phyloP scores from a whole-genome alignment of 305 asterid species.

The Ruellia speciosa region DNA sequence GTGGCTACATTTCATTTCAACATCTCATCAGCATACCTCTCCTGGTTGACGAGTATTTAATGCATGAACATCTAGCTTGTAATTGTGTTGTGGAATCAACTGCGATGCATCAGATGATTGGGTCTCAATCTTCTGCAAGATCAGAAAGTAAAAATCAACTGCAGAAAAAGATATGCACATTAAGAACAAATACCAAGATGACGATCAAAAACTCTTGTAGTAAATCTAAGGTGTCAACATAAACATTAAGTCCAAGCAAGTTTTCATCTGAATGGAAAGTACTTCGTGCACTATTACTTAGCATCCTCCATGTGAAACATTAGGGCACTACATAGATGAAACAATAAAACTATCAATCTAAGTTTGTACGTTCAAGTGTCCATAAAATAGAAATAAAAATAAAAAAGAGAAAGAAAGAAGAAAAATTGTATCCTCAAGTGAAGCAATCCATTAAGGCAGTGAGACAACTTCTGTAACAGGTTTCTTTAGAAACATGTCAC shows the following conservation, averaged over 20 bases:
- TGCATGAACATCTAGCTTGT: constrained; percentile 89
- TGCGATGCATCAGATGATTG: constrained; percentile 74
- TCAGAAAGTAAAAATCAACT: constrained; percentile 25
- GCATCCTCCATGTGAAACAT: no score
- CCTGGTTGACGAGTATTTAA: constrained; percentile 90
- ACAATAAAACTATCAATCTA: no score
- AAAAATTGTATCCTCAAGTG: no score
- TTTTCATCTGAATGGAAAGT: constrained; percentile 2
- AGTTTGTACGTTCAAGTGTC: no score
- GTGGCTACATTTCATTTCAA: not conserved
- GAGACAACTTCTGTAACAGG: no score
- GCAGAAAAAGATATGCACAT: constrained; percentile 14
- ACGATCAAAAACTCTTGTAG: not conserved
- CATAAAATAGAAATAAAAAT: no score
- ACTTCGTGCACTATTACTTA: not conserved
- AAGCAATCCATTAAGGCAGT: no score
- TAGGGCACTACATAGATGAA: no score
- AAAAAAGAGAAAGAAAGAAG: no score
- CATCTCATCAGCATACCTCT: constrained; percentile 46
- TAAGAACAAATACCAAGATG: not conserved
- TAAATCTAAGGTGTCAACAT: constrained; percentile 11
- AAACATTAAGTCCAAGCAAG: constrained; percentile 7
- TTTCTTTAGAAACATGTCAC: no score
- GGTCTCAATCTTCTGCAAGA: constrained; percentile 56
- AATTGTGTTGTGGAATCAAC: constrained; percentile 88